A percentile compares a stretch with the other conserved stretches of the same genome.
phyloP scores from a whole-genome alignment of 768 basidiomycete species.

The Lactifluus rugatus region DNA sequence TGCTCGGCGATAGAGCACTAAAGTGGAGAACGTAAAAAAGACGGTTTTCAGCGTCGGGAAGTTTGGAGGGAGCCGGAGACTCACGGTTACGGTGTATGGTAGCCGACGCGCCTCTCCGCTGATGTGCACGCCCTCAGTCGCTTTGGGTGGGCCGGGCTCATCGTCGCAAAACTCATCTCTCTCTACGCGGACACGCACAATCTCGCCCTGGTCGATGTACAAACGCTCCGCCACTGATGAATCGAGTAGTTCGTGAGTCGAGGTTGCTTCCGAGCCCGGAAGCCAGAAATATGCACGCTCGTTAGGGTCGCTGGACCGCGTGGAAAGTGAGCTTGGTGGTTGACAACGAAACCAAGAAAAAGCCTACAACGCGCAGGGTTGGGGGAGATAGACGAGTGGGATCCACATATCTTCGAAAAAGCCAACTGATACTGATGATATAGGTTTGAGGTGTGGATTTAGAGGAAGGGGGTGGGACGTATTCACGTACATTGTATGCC shows the following conservation, averaged over 20 bases:
- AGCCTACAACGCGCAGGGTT: slow-evolving; percentile 68
- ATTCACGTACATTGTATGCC: slow-evolving; percentile 66
- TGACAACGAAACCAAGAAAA: neutral
- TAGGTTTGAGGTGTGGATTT: neutral
- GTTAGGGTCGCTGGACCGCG: slow-evolving; percentile 53
- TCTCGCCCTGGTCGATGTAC: slow-evolving; percentile 73
- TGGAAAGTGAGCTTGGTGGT: neutral
- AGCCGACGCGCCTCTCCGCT: slow-evolving; percentile 40
- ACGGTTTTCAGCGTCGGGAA: too few species aligned
- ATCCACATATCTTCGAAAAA: slow-evolving; percentile 96
- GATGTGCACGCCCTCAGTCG: slow-evolving; percentile 54
- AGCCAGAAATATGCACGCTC: slow-evolving; percentile 82
- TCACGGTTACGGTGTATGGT: slow-evolving; percentile 63
- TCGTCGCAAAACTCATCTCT: slow-evolving; percentile 78
- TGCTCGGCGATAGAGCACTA: slow-evolving; percentile 80
- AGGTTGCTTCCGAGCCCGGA: slow-evolving; percentile 42
- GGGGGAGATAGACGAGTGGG: slow-evolving; percentile 68
- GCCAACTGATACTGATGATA: slow-evolving; percentile 58
- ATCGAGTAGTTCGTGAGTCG: slow-evolving; percentile 58
- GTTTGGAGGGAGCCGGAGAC: slow-evolving; percentile 20
- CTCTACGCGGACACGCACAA: slow-evolving; percentile 70
- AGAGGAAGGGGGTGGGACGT: neutral
- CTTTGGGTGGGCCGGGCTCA: slow-evolving; percentile 76
- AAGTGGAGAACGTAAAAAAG: neutral
- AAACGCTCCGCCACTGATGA: slow-evolving; percentile 55